phyloP scores from a whole-genome alignment of 495 filamentous ascomycete species.

The Aeminium ludgeri region DNA sequence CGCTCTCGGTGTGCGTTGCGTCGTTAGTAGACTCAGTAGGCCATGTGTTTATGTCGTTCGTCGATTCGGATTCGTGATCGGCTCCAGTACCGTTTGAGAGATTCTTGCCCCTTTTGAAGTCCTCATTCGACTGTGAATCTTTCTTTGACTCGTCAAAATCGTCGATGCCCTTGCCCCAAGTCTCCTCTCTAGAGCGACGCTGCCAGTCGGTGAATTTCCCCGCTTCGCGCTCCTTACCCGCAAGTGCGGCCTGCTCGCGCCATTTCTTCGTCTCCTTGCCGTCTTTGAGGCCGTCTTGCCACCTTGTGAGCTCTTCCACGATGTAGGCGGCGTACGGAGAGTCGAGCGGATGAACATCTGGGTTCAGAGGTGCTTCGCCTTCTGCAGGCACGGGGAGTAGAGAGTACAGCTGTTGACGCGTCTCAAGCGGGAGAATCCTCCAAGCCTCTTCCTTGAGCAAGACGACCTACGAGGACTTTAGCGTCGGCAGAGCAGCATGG shows the following conservation, averaged over 20 bases:
- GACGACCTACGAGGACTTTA: conserved; percentile 1
- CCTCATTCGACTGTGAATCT: no score
- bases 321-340: conserved; percentile 28
- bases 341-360: conserved; percentile 29
- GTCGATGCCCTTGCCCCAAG: conserved; percentile 47
- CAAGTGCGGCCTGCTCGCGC: conserved; percentile 45
- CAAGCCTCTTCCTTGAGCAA: conserved; percentile 13
- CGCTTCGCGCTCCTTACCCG: conserved; percentile 40
- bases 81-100: no score
- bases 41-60: no score
- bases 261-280: conserved; percentile 51
- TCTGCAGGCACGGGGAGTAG: conserved; percentile 5
- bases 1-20: no score
- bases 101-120: no score
- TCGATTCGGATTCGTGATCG: no score
- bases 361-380: neutral
- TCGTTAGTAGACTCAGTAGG: no score
- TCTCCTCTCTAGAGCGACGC: conserved; percentile 45
- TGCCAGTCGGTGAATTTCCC: conserved; percentile 60
- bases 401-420: conserved; percentile 8
- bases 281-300: conserved; percentile 40
- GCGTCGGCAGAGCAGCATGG: neutral
- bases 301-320: conserved; percentile 39
- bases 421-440: conserved; percentile 8
- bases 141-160: no score